phyloP scores from a whole-genome alignment of 2,329 filamentous ascomycete genomes.

The Aspergillus calidoustus region DNA sequence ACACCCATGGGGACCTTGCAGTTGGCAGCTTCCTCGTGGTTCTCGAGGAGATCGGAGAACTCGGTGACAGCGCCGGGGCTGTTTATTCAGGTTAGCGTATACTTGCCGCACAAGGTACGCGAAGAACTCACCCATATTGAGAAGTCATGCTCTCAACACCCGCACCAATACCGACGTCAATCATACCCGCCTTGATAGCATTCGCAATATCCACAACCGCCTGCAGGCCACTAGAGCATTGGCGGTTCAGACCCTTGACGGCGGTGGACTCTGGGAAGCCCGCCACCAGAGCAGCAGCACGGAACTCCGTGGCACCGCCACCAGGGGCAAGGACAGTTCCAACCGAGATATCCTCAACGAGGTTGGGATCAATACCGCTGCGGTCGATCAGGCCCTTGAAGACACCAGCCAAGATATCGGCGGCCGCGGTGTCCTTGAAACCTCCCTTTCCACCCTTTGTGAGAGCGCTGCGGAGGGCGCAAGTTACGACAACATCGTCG shows the following conservation, averaged over 20 bases:
- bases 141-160: constrained; percentile 96
- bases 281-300: constrained; percentile 85
- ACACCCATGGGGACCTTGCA: constrained; percentile 98
- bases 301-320: constrained; percentile 95
- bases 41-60: constrained; percentile 87
- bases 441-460: constrained; percentile 91
- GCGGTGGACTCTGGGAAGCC: constrained; percentile 85
- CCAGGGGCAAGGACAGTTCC: constrained; percentile 90
- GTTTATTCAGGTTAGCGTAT: constrained; percentile 4
- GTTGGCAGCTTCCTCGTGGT: constrained; percentile 80
- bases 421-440: constrained; percentile 91
- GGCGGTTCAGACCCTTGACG: constrained; percentile 88
- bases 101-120: background rate
- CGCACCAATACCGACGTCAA: constrained; percentile 90
- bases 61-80: constrained; percentile 84
- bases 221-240: constrained; percentile 92
- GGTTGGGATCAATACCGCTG: constrained; percentile 82
- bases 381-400: constrained; percentile 81
- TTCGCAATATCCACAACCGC: constrained; percentile 94
- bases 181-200: constrained; percentile 88
- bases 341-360: constrained; percentile 92
- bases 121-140: constrained; percentile 77
- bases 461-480: constrained; percentile 86
- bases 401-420: constrained; percentile 83
- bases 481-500: constrained; percentile 84